These are phyloP conservation scores for Urtica urens DNA, from an alignment of 306 rosid species.

Conservation along the genomic window DNA sequence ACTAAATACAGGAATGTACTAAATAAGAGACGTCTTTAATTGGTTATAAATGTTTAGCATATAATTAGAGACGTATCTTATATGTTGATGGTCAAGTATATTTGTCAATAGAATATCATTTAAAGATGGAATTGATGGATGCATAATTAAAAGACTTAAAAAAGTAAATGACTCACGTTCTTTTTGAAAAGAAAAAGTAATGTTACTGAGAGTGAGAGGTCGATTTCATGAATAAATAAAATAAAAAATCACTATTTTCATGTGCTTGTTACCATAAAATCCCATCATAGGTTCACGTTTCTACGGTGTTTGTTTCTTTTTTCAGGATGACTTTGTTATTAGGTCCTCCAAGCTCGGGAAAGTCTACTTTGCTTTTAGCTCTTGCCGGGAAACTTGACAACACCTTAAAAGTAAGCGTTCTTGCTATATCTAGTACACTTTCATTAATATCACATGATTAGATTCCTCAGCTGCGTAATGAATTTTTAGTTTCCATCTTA, in stretches of 20 bases:
- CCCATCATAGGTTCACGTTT: conserved; percentile 5
- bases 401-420: conserved; percentile 39
- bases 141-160: too few relatives aligned
- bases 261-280: conserved; percentile 20
- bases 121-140: not conserved
- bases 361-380: conserved; percentile 64
- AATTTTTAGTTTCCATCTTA: not conserved
- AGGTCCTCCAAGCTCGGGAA: conserved; percentile 87
- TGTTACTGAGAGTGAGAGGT: too few relatives aligned
- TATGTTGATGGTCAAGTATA: too few relatives aligned
- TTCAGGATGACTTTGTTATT: conserved; percentile 83
- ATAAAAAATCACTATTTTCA: conserved; percentile 24
- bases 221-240: too few relatives aligned
- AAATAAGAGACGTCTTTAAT: too few relatives aligned
- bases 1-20: too few relatives aligned
- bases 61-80: too few relatives aligned
- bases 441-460: not conserved
- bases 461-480: not conserved
- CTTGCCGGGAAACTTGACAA: conserved; percentile 73
- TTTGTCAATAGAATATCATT: too few relatives aligned
- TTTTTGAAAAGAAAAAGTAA: too few relatives aligned
- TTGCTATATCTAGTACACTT: conserved; percentile 3
- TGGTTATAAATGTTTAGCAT: too few relatives aligned
- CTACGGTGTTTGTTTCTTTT: not conserved
- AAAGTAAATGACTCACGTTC: too few relatives aligned